phyloP scores from a whole-genome alignment of 2,329 filamentous ascomycete species.

The Apiospora hydei region DNA sequence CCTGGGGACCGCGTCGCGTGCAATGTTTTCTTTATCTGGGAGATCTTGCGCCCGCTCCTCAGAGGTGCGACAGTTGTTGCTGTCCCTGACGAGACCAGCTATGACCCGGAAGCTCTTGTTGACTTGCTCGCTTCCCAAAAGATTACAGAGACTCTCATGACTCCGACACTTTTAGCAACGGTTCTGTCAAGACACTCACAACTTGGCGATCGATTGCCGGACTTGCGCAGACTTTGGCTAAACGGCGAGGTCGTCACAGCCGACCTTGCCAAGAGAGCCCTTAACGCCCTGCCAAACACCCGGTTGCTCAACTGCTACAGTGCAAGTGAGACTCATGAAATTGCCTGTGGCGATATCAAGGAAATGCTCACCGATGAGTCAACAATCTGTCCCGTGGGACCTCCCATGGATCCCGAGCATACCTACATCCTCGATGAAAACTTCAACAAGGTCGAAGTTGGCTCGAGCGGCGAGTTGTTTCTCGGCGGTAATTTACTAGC shows the following conservation, averaged over 20 bases:
- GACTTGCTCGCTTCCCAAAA: constrained; percentile 70
- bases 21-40: constrained; percentile 89
- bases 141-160: constrained; percentile 85
- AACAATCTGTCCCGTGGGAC: constrained; percentile 77
- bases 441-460: constrained; percentile 67
- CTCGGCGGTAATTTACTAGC: constrained; percentile 78
- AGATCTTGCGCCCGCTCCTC: constrained; percentile 78
- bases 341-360: constrained; percentile 77
- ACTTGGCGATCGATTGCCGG: constrained; percentile 67
- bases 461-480: constrained; percentile 75
- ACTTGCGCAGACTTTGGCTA: constrained; percentile 76
- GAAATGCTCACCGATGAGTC: constrained; percentile 70
- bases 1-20: constrained; percentile 83
- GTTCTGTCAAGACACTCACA: constrained; percentile 74
- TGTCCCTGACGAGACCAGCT: constrained; percentile 78
- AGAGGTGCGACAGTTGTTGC: constrained; percentile 79
- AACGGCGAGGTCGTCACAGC: constrained; percentile 86
- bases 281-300: constrained; percentile 71
- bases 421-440: constrained; percentile 77
- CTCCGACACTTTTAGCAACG: constrained; percentile 78
- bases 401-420: constrained; percentile 70
- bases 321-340: constrained; percentile 82
- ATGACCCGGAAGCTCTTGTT: constrained; percentile 77
- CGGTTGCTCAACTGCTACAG: constrained; percentile 83
- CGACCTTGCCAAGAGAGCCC: constrained; percentile 73